phyloP scores from a whole-genome alignment of 2,329 filamentous ascomycete species.

The Coniochaeta ligniaria region DNA sequence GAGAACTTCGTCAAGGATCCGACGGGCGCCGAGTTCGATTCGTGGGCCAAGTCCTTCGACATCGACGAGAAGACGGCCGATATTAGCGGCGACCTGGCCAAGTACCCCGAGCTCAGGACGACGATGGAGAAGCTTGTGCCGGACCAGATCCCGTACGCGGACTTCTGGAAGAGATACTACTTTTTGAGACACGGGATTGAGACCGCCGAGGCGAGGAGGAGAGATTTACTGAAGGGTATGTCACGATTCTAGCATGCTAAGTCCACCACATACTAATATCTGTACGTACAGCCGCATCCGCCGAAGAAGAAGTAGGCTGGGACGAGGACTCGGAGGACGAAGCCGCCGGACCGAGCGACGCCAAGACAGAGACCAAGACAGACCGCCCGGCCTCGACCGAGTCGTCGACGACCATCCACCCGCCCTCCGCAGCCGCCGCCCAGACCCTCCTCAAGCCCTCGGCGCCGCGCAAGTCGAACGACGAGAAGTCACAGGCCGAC shows the following conservation, averaged over 20 bases:
- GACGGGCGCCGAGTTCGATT: constrained; percentile 62
- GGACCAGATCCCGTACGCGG: constrained; percentile 76
- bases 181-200: constrained; percentile 90
- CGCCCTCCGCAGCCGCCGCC: constrained; percentile 18
- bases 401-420: constrained; percentile 56
- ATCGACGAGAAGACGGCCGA: constrained; percentile 77
- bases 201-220: constrained; percentile 80
- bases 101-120: constrained; percentile 73
- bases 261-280: constrained; percentile 26
- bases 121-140: constrained; percentile 98
- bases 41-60: constrained; percentile 69
- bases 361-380: constrained; percentile 18
- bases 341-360: constrained; percentile 15
- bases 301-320: constrained; percentile 39
- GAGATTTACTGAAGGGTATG: constrained; percentile 67
- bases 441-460: constrained; percentile 49
- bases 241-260: constrained; percentile 4
- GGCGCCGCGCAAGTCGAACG: constrained; percentile 69
- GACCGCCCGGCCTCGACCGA: constrained; percentile 40
- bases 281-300: constrained; percentile 47
- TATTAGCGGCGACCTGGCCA: constrained; percentile 75
- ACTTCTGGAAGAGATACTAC: constrained; percentile 95
- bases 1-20: constrained; percentile 83
- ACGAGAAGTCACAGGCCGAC: constrained; percentile 83
- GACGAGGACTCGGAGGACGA: constrained; percentile 28